Base-by-base conservation (phyloP, 345 rosid species). In the Balakata baccata region DNA sequence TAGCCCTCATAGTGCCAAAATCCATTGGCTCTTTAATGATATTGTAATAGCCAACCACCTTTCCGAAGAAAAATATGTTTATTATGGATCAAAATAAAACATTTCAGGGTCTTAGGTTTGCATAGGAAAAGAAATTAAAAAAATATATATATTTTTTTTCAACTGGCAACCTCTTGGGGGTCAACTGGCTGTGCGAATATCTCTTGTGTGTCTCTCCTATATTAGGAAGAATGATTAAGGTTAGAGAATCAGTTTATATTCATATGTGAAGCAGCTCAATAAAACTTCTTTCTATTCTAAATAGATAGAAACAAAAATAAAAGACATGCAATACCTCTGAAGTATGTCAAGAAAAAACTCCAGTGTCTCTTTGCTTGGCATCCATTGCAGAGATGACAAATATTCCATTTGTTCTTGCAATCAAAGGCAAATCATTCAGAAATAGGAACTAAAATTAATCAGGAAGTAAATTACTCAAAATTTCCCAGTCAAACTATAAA, bases 1-100 rank as follows among this genome's bases (percentile, higher is more conserved):
- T 76, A 56, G 83, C 83, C 46, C 80, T 72, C 71, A 76, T 76
- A 0, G 83, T 80, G 70, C 77, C 80, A 72, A 80, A 80, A 64
- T 76, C 80, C 80, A 75, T 72, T 8, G 83, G 69, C 72, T 76
- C 83, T 64, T 76, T 68, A n/a, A 80, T 64, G n/a, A 75, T n/a
- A 18, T 47, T 23, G 34, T 76, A 72, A 46, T 80, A 72, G 53
- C 60, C 79, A 13, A 17, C 60, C 68, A 75, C 82, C 79, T 79
- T 65, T 20, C 34, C 18, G 29, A 23, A 29, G 72, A 59, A 52
- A 29, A 53, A 22, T 41, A 8, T 39, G 7, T 20, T 53, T 65
- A 8, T 17, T 13, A 43, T 50, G 49, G 67, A 39, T 17, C 11
- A 25, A 47, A 64, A 16, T 45, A 3, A 12, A 49, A 7, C 14